Percentiles rank a stretch among this genome's conserved stretches.
These are phyloP conservation scores for Cucurbita pepo DNA, from an alignment of 306 rosid species.

Conservation along the genomic window DNA sequence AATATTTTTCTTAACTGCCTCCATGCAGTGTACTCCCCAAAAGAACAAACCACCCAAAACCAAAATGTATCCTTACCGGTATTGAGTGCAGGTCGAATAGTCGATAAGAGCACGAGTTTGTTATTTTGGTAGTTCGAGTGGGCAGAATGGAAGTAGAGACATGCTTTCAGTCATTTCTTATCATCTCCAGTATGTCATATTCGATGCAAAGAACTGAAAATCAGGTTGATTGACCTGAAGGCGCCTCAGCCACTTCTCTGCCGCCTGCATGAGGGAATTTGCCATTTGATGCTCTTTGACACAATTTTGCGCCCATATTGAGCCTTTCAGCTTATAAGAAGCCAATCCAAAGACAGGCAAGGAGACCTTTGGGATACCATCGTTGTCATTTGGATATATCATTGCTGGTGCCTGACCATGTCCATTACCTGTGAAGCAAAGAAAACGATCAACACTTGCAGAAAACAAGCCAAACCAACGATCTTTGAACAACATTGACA, in stretches of 20 bases:
- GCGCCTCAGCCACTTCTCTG: constrained; percentile 58
- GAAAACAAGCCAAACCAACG: neutral
- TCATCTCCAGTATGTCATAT: constrained; percentile 38
- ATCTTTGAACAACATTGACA: neutral
- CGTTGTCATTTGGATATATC: constrained; percentile 41
- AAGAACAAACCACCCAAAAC: neutral
- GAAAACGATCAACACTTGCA: neutral
- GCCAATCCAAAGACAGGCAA: constrained; percentile 60
- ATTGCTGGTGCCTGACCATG: constrained; percentile 30
- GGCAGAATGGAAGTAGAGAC: neutral
- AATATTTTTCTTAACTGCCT: neutral
- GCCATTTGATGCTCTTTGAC: constrained; percentile 30
- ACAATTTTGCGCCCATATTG: constrained; percentile 47
- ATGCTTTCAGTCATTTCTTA: neutral
- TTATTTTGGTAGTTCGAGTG: neutral
- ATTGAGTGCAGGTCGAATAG: neutral
- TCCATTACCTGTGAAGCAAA: constrained; percentile 27
- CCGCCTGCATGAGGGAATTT: constrained; percentile 49
- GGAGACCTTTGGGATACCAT: constrained; percentile 40
- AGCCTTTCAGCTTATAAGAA: constrained; percentile 63
- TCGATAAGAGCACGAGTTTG: neutral
- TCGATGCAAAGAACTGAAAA: constrained; percentile 59
- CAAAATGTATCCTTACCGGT: neutral
- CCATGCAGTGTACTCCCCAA: neutral
- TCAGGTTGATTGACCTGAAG: constrained; percentile 73